These are phyloP conservation scores for Cladosporium colombiae DNA, from an alignment of 2,329 filamentous ascomycete genomes.

Conservation along the genomic window DNA sequence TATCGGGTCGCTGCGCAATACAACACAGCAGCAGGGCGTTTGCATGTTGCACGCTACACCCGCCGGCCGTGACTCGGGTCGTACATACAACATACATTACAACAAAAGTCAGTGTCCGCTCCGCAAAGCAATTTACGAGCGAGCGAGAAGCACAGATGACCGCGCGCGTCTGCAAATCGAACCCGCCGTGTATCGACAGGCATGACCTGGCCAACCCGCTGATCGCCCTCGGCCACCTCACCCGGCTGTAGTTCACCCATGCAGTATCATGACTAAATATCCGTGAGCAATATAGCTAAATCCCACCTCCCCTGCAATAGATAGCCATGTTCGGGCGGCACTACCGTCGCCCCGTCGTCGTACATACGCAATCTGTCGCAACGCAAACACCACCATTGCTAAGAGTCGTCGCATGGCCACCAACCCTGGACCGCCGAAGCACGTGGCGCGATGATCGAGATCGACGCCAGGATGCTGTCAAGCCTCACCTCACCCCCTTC, in stretches of 20 bases:
- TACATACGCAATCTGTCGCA: background rate
- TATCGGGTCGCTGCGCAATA: slow-evolving; percentile 12
- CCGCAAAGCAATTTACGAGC: slow-evolving; percentile 10
- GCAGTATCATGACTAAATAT: background rate
- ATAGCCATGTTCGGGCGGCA: background rate
- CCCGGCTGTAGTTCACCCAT: background rate
- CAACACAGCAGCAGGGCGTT: background rate
- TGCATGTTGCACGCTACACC: slow-evolving; percentile 10
- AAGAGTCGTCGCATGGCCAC: background rate
- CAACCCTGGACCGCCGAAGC: background rate
- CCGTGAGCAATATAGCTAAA: background rate
- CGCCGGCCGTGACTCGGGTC: slow-evolving; percentile 11
- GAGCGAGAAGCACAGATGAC: slow-evolving; percentile 6
- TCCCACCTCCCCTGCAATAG: background rate
- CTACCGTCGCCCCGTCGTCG: background rate
- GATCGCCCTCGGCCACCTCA: slow-evolving; percentile 4
- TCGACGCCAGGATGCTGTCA: background rate
- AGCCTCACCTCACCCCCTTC: slow-evolving; percentile 1
- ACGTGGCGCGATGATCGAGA: slow-evolving; percentile 5
- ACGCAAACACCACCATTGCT: background rate
- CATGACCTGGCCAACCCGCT: slow-evolving; percentile 10
- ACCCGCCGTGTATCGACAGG: slow-evolving; percentile 5
- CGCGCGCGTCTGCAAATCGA: background rate
- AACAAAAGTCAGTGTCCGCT: slow-evolving; percentile 5
- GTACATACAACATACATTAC: background rate